These are phyloP conservation scores for Starmerella apicola DNA, from an alignment of 805 yeast genomes.

Conservation along the genomic window DNA sequence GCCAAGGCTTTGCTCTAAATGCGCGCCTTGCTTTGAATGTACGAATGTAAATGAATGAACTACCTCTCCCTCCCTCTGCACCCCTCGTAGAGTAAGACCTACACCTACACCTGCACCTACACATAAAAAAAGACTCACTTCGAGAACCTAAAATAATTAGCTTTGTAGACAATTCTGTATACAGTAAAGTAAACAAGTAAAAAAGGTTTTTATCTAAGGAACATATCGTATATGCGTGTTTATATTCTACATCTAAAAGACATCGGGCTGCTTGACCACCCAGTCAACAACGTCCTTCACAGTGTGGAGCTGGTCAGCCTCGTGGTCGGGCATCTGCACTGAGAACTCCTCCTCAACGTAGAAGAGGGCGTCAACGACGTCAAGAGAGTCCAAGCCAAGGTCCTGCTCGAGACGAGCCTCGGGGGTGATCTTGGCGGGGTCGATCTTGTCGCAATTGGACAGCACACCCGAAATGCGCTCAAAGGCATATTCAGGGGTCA, in stretches of 20 bases:
- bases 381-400: conserved; percentile 79
- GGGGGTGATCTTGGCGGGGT: conserved; percentile 27
- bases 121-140: neutral
- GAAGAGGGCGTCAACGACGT: conserved; percentile 87
- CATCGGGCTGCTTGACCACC: conserved; percentile 44
- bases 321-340: conserved; percentile 36
- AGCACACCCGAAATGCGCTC: conserved; percentile 71
- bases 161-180: neutral
- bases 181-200: neutral
- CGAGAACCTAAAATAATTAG: no score
- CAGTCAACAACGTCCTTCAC: conserved; percentile 86
- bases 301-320: conserved; percentile 82
- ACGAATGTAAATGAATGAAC: no score
- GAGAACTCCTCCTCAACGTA: conserved; percentile 83
- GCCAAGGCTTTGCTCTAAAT: conserved; percentile 42
- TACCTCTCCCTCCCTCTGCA: no score
- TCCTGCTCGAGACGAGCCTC: conserved; percentile 38
- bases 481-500: conserved; percentile 67
- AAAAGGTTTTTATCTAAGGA: no score
- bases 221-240: neutral
- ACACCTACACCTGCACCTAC: no score
- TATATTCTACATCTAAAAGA: conserved; percentile 11
- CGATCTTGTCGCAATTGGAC: conserved; percentile 48
- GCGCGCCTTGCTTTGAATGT: no score
- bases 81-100: no score